Conservation (phyloP, 768 basidiomycete species). For the Amanita pseudoporphyria region DNA sequence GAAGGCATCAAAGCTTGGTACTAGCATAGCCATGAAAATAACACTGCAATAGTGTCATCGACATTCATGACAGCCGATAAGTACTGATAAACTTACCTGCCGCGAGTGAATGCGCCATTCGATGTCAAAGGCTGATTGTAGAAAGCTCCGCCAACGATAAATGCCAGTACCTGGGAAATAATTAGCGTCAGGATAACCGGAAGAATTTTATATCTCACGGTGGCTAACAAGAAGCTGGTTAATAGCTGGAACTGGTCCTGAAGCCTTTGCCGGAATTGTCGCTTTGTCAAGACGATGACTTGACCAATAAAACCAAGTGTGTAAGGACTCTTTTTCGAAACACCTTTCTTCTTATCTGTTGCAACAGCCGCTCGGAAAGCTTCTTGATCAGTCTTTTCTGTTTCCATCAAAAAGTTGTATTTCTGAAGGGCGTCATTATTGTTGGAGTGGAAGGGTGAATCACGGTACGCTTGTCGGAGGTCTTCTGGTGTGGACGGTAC, state of each 20-base stretch:
- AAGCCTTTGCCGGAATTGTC: conserved; percentile 48
- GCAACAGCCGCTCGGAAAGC: conserved; percentile 69
- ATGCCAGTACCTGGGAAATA: conserved; percentile 33
- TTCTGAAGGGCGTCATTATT: conserved; percentile 40
- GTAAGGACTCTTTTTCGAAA: no score
- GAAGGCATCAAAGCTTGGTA: conserved; percentile 64
- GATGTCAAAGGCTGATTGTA: conserved; percentile 65
- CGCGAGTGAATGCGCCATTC: no score
- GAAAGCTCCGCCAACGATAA: conserved; percentile 68
- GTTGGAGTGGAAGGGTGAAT: conserved; percentile 34
- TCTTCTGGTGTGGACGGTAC: no score
- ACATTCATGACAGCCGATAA: background rate
- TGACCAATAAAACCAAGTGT: conserved; percentile 73
- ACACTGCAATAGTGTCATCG: conserved; percentile 27
- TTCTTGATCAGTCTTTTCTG: no score
- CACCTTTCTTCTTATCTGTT: conserved; percentile 70
- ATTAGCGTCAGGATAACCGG: conserved; percentile 7
- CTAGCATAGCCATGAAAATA: conserved; percentile 62
- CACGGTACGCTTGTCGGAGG: conserved; percentile 53
- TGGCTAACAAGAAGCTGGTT: conserved; percentile 57
- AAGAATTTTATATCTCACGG: conserved; percentile 30
- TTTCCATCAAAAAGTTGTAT: no score
- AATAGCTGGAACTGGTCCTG: conserved; percentile 74
- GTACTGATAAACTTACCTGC: conserved; percentile 25
- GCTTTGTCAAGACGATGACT: conserved; percentile 63